Evolutionary conservation across 164 flowering plant genomes (phyloP).

Genomic region (Nymphaea thermarum): DNA sequence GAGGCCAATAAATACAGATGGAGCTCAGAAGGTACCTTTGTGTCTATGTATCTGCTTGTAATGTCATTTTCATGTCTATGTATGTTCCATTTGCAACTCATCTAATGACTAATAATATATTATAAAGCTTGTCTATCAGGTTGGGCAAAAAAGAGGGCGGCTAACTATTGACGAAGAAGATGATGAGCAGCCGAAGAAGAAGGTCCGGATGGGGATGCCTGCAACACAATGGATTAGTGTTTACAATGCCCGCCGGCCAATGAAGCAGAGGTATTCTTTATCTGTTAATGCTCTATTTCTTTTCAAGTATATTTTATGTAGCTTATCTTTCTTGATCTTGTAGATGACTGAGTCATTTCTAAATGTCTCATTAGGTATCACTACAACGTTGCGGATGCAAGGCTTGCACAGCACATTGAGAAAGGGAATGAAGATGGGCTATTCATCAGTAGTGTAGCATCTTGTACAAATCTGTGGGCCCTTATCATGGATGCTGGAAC

Average conservation of each 20-base stretch:
- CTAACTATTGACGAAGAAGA: constrained; percentile 62
- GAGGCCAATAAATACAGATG: constrained; percentile 88
- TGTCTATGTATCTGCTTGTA: background rate
- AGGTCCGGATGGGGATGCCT: constrained; percentile 89
- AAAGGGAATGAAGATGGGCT: constrained; percentile 88
- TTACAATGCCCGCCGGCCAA: constrained; percentile 74
- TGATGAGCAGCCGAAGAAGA: constrained; percentile 81
- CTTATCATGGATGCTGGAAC: constrained; percentile 97
- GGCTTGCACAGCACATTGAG: constrained; percentile 77
- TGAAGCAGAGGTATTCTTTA: constrained; percentile 72
- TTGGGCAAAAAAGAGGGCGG: constrained; percentile 90
- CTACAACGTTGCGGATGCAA: constrained; percentile 71
- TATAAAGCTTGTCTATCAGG: constrained; percentile 72
- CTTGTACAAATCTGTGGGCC: constrained; percentile 80
- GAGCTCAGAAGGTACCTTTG: constrained; percentile 77
- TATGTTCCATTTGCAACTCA: background rate
- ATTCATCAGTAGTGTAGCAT: constrained; percentile 78
- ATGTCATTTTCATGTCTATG: background rate
- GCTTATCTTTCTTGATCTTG: background rate
- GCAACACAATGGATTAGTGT: constrained; percentile 97
- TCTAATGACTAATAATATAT: constrained; percentile 7
- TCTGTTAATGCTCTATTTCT: background rate
- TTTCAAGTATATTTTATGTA: background rate
- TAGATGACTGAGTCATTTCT: background rate
- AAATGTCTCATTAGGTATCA: constrained; percentile 50